Conservation (phyloP, 1,284 basidiomycete genomes). For the Sutorius eximius region DNA sequence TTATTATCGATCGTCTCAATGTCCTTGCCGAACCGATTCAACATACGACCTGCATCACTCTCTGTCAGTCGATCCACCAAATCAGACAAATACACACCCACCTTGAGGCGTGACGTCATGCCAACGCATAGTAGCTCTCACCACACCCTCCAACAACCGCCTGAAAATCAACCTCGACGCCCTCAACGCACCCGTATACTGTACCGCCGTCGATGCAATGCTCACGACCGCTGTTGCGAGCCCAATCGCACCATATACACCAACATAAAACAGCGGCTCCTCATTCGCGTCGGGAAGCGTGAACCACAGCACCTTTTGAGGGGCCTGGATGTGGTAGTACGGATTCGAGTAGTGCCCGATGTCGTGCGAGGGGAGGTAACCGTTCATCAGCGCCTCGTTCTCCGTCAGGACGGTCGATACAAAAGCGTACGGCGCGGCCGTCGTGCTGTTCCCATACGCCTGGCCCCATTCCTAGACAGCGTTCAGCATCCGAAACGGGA, state of each 20-base stretch:
- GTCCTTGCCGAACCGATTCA: slow-evolving; percentile 56
- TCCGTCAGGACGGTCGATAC: slow-evolving; percentile 30
- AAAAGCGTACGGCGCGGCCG: slow-evolving; percentile 20
- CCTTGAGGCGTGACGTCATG: slow-evolving; percentile 50
- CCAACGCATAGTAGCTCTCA: slow-evolving; percentile 55
- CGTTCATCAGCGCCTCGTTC: slow-evolving; percentile 33
- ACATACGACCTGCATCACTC: slow-evolving; percentile 42
- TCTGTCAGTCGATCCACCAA: background rate
- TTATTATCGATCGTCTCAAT: slow-evolving; percentile 48
- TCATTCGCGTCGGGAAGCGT: slow-evolving; percentile 44
- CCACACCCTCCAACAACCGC: slow-evolving; percentile 43
- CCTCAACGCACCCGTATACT: slow-evolving; percentile 49
- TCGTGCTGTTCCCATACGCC: slow-evolving; percentile 37
- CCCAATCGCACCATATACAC: slow-evolving; percentile 47
- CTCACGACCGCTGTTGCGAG: slow-evolving; percentile 39
- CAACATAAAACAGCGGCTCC: slow-evolving; percentile 52
- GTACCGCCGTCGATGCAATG: slow-evolving; percentile 38
- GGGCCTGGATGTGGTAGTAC: slow-evolving; percentile 15
- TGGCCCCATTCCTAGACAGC: slow-evolving; percentile 44
- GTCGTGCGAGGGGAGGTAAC: slow-evolving; percentile 20
- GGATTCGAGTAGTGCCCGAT: slow-evolving; percentile 13
- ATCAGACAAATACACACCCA: slow-evolving; percentile 1
- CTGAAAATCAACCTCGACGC: slow-evolving; percentile 49
- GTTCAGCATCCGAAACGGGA: background rate
- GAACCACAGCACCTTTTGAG: slow-evolving; percentile 21